Percentiles rank a stretch among this genome's conserved stretches.
These are phyloP conservation scores for Botrytis fabae DNA, from an alignment of 2,329 filamentous ascomycete genomes.

Conservation along the genomic window DNA sequence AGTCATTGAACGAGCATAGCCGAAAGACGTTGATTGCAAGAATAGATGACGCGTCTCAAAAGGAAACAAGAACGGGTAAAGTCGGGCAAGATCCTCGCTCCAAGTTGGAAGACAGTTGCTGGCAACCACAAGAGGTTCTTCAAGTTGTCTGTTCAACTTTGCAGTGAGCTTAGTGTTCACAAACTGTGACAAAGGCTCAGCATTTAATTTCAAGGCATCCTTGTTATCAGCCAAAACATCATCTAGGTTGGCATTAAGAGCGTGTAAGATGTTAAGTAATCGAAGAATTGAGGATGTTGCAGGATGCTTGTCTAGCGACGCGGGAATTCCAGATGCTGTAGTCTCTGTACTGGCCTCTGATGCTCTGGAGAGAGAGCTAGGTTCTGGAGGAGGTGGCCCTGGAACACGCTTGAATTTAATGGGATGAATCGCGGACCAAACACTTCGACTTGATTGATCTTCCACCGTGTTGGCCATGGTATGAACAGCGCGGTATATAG, in stretches of 20 bases:
- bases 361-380: constrained; percentile 59
- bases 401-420: constrained; percentile 88
- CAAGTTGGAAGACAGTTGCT: constrained; percentile 94
- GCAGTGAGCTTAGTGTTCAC: constrained; percentile 98
- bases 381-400: constrained; percentile 76
- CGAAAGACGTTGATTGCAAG: constrained; percentile 96
- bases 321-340: constrained; percentile 64
- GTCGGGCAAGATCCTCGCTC: constrained; percentile 90
- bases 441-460: constrained; percentile 70
- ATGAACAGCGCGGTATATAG: constrained; percentile 92
- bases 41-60: constrained; percentile 98
- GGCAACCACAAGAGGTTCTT: constrained; percentile 94
- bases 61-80: constrained; percentile 96
- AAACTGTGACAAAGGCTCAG: constrained; percentile 87
- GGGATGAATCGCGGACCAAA: constrained; percentile 88
- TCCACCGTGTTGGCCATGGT: constrained; percentile 54
- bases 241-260: constrained; percentile 89
- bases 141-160: constrained; percentile 93
- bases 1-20: constrained; percentile 95
- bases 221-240: constrained; percentile 83
- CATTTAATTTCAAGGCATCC: constrained; percentile 66
- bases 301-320: constrained; percentile 79
- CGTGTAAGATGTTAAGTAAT: constrained; percentile 85
- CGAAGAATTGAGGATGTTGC: constrained; percentile 85
- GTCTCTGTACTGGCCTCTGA: constrained; percentile 53